Evolutionary conservation across 495 filamentous ascomycete genomes (phyloP).

Genomic region (Chaetomium tenue): DNA sequence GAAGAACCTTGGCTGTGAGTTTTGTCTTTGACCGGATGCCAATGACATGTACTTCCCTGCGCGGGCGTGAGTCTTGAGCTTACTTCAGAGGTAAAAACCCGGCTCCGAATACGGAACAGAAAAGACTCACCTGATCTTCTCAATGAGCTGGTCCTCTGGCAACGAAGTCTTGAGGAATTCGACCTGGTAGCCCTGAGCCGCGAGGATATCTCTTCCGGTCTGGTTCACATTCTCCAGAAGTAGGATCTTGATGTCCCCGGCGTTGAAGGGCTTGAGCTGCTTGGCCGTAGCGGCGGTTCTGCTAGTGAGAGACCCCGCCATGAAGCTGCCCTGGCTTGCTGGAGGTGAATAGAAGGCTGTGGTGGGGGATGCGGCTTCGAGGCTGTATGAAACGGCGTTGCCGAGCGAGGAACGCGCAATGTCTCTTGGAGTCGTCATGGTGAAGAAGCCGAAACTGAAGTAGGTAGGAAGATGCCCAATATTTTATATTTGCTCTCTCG

Average conservation of each 20-base stretch:
- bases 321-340: slow-evolving; percentile 37
- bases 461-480: neutral
- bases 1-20: slow-evolving; percentile 78
- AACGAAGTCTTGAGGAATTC: slow-evolving; percentile 86
- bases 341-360: slow-evolving; percentile 62
- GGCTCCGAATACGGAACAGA: slow-evolving; percentile 30
- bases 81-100: slow-evolving; percentile 15
- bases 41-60: slow-evolving; percentile 91
- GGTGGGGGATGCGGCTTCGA: slow-evolving; percentile 51
- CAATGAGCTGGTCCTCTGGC: slow-evolving; percentile 88
- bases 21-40: slow-evolving; percentile 98
- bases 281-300: slow-evolving; percentile 50
- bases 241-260: slow-evolving; percentile 92
- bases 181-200: slow-evolving; percentile 89
- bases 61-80: neutral
- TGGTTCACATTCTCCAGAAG: slow-evolving; percentile 95
- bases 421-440: slow-evolving; percentile 45
- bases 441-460: slow-evolving; percentile 16
- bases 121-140: slow-evolving; percentile 81
- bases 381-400: slow-evolving; percentile 50
- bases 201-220: slow-evolving; percentile 79
- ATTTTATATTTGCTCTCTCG: slow-evolving; percentile 1
- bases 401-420: slow-evolving; percentile 36
- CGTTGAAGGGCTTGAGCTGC: slow-evolving; percentile 92
- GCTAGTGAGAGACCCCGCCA: slow-evolving; percentile 29